A percentile compares a stretch with the other conserved stretches of the same genome.
phyloP scores from a whole-genome alignment of 2,329 filamentous ascomycete species.

The Ascochyta clinopodiicola region DNA sequence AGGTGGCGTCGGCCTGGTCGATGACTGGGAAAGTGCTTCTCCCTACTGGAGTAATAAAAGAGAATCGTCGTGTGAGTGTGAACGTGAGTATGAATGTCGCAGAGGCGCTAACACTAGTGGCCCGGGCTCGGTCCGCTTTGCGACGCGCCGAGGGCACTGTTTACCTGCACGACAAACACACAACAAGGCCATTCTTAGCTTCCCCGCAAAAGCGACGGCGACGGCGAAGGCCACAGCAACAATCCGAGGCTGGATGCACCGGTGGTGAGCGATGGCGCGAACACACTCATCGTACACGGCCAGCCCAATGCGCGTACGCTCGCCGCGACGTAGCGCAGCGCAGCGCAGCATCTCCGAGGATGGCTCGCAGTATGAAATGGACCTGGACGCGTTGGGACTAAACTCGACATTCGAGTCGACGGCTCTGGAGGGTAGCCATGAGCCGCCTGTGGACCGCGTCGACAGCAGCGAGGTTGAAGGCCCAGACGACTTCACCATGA shows the following conservation, averaged over 20 bases:
- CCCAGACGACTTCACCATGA: slow-evolving; percentile 52
- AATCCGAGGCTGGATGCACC: slow-evolving; percentile 2
- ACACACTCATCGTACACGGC: slow-evolving; percentile 46
- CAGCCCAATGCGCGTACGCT: slow-evolving; percentile 37
- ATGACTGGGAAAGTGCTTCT: too few species aligned
- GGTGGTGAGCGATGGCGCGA: slow-evolving; percentile 36
- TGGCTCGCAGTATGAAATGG: slow-evolving; percentile 49
- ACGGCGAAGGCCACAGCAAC: background rate
- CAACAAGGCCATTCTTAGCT: slow-evolving; percentile 5
- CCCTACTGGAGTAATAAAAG: too few species aligned
- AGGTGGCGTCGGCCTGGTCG: too few species aligned
- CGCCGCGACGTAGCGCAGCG: slow-evolving; percentile 37
- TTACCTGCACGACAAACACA: background rate
- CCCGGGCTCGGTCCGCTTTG: background rate
- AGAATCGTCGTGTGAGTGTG: background rate
- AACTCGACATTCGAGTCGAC: slow-evolving; percentile 45
- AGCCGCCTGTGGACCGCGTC: slow-evolving; percentile 45
- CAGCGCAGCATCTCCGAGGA: slow-evolving; percentile 38
- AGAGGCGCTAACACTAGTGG: background rate
- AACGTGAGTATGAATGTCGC: background rate
- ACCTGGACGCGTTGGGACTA: slow-evolving; percentile 47
- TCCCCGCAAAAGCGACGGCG: background rate
- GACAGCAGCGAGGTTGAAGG: slow-evolving; percentile 51
- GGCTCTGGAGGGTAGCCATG: slow-evolving; percentile 35
- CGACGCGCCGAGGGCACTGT: slow-evolving; percentile 2